Evolutionary conservation across 305 asterid genomes (phyloP), one percentile per base, ranked within the genome.

Genomic region (Caryopteris hybrid): DNA sequence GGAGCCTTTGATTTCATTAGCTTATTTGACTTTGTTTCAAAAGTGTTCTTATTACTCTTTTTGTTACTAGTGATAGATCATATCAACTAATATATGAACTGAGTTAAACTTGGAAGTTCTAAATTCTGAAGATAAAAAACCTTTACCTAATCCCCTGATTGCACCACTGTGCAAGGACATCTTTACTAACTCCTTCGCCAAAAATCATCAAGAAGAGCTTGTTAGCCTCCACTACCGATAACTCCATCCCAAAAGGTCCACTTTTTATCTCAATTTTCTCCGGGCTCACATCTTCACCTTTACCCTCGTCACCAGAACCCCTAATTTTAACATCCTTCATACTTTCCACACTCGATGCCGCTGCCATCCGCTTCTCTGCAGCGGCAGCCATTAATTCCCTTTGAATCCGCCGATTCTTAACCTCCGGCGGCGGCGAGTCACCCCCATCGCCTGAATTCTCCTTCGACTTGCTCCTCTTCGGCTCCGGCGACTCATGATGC

Each of bases 361-460:
- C 71, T 23, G 78, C 70, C 94, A 90, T 85, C 81, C 97, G 85
- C 84, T 80, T 90, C 85, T 93, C 97, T 14, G 99, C 99, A 12
- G 99, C 97, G 50, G 96, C 88, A 13, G 99, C 99, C 99, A 83
- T 91, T 61, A 91, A 75, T 74, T 91, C 99, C 72, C 96, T 80
- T 89, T 88, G 96, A 34, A 51, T 57, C 41, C 84, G 73, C 11
- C 96, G 79, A 59, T 70, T 75, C 71, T 69, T 77, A 68, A 36
- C 92, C 73, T 70, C 89, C 76, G 58, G 36, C 69, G 25, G 74
- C 63, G 61, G 23, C 65, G 38, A 63, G 18, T 72, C 87, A 47
- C 64, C 85, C 36, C 48, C 84, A 18, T 34, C 77, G 22, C 51
- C 86, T 27, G 83, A 51, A 50, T 70, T 72, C 69, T 87, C 96